Evolutionary conservation across 2,329 filamentous ascomycete genomes (phyloP), one percentile per base, ranked within the genome.

Genomic region (Xenoacremonium recifei): DNA sequence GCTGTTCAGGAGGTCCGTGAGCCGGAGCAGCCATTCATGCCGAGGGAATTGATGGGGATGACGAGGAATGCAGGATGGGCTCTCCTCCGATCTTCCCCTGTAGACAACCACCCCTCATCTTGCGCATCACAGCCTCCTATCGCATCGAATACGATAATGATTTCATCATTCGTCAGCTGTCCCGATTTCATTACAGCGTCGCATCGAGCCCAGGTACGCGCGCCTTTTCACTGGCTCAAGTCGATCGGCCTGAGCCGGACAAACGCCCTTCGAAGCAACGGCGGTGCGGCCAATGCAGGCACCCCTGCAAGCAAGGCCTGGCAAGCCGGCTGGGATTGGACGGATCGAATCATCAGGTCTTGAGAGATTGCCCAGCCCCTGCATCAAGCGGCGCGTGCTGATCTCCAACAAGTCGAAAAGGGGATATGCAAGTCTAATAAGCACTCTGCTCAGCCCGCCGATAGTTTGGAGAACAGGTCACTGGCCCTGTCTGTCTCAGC

Each of bases 371-470:
- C 16, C 7, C 15, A 37, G 20, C 42, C 42, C 42, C 37, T 40
- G 42, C 42, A 44, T 37, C 16, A 36, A 16, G 37, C 20, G 33
- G 19, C 33, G 32, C n/a, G n/a, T 31, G 25, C 42, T 20, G n/a
- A 40, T 44, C 42, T 37, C 30, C 35, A 43, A 43, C 17, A 20
- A 19, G 15, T 13, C 17, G 13, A 35, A 6, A 31, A 34, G 17
- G 16, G n/a, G 13, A 27, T 7, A 27, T n/a, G n/a, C n/a, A n/a
- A n/a, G n/a, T n/a, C n/a, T n/a, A n/a, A n/a, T n/a, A n/a, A n/a
- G n/a, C n/a, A n/a, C n/a, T n/a, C 29, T 9, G 17, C 29, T 31
- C 7, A 6, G 29, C 6, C 29, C 7, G 17, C 29, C 29, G 23
- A 27, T 27, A 27, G 23, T 13, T 7, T 27, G 9, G 29, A 27